Conservation (phyloP, 345 rosid species). For the Boechera retrofracta region DNA sequence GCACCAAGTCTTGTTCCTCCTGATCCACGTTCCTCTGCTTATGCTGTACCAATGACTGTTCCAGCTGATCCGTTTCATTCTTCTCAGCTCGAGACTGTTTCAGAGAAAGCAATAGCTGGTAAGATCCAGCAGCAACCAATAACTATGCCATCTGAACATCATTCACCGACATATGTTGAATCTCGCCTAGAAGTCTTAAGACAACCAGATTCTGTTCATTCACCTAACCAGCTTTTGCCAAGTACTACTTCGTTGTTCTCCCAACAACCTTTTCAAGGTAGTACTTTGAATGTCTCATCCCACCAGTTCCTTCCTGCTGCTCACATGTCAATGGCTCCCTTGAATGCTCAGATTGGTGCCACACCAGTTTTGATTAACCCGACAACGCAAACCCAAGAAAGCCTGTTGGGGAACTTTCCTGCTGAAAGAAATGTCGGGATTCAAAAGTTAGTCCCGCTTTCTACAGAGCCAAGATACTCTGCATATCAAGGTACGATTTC, state of each 20-base stretch:
- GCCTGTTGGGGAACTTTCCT: neutral
- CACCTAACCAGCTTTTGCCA: slow-evolving; percentile 1
- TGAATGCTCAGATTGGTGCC: neutral
- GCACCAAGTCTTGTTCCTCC: neutral
- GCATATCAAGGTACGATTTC: neutral
- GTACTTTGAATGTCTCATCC: neutral
- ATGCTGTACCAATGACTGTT: neutral
- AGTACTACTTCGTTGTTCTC: neutral
- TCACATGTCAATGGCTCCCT: neutral
- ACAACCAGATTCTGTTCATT: slow-evolving; percentile 2
- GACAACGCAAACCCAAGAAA: neutral
- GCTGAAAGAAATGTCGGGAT: neutral
- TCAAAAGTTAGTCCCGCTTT: neutral
- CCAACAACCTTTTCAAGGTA: slow-evolving; percentile 1
- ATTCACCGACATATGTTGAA: neutral
- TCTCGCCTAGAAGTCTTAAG: neutral
- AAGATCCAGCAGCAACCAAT: neutral
- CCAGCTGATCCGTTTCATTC: slow-evolving; percentile 3
- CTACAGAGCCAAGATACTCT: neutral
- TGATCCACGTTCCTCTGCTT: neutral
- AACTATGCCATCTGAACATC: slow-evolving; percentile 4
- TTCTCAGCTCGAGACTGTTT: slow-evolving; percentile 2
- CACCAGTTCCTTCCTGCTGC: neutral
- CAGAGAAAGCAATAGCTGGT: neutral
- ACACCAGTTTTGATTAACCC: slow-evolving; percentile 11